Evolutionary conservation across 352 stramenopile genomes (phyloP), one percentile per base, ranked within the genome.

Genomic region (Phytophthora cactorum): DNA sequence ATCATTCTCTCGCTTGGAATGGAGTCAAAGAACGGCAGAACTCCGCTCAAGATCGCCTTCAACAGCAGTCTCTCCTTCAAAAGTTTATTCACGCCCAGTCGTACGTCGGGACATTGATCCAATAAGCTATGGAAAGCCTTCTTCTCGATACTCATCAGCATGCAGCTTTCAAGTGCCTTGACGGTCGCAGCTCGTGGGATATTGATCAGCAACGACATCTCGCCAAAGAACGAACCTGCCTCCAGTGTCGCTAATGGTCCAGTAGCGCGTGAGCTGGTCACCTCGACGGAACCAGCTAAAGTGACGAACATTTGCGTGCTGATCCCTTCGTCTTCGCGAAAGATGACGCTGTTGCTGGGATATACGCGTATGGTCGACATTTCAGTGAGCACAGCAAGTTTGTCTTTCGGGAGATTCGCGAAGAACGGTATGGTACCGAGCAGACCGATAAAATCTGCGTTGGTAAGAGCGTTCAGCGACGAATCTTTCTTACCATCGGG

Each of bases 261-360:
- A 4, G 63, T 55, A 1, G 79, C 67, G 10, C 81, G 74, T 1
- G 84, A 85, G 46, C 81, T 91, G 8, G 74, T 91, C 3, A 92
- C 86, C 46, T 92, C 79, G 1, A 93, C 66, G 9, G 72, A 73
- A 0, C 84, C 86, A 4, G 84, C 81, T 3, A 93, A 65, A 12
- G 82, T 93, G 22, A 93, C 78, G 56, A 89, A 93, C 82, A 93
- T 90, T 64, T 93, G 84, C 25, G 81, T 90, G 59, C 78, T 91
- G 61, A 92, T 79, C 46, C 82, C 82, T 56, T 93, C 86, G 55
- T 92, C 85, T 67, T 93, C 86, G 8, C 78, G 70, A 55, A 93
- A 91, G 31, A 92, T 89, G 15, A 89, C 57, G 15, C 75, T 87
- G 38, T 88, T 82, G 49, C 75, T 82, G 10, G 84, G 84, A 53